A percentile compares a stretch with the other conserved stretches of the same genome.
phyloP scores from a whole-genome alignment of 441 rosid species.

The Arabidopsis hybrid region DNA sequence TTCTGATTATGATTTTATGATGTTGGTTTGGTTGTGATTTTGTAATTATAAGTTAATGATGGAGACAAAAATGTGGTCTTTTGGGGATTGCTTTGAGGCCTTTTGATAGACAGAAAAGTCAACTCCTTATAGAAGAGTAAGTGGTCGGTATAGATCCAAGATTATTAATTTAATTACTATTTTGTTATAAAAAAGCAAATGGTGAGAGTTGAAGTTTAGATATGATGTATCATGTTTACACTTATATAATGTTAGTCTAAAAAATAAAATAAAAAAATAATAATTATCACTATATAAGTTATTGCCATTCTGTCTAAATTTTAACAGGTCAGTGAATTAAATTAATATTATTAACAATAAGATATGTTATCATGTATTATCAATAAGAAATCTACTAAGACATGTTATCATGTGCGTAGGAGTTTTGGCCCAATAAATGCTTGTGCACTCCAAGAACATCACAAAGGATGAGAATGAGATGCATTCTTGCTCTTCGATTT shows the following conservation, averaged over 20 bases:
- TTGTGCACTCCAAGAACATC: too few relatives aligned
- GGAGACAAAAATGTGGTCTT: constrained; percentile 28
- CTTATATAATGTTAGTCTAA: neutral
- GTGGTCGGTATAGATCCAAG: constrained; percentile 39
- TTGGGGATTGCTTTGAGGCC: constrained; percentile 40
- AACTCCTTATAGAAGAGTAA: constrained; percentile 30
- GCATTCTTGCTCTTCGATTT: too few relatives aligned
- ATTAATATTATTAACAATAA: too few relatives aligned
- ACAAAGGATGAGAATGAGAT: too few relatives aligned
- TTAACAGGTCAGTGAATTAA: neutral
- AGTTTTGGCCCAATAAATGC: too few relatives aligned
- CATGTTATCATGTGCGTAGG: too few relatives aligned
- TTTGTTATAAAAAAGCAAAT: constrained; percentile 28
- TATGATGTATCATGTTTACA: constrained; percentile 24
- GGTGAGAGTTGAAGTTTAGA: constrained; percentile 22
- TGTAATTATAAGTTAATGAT: constrained; percentile 34
- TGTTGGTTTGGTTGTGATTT: constrained; percentile 31
- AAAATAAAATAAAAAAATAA: too few relatives aligned
- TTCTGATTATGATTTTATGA: constrained; percentile 18
- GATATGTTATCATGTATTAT: too few relatives aligned
- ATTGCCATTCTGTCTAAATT: too few relatives aligned
- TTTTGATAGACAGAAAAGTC: constrained; percentile 34
- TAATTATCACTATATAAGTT: too few relatives aligned
- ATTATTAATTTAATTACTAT: constrained; percentile 20
- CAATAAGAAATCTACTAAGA: too few relatives aligned